Conservation (phyloP, 441 rosid species). For the Corymbia calophylla region DNA sequence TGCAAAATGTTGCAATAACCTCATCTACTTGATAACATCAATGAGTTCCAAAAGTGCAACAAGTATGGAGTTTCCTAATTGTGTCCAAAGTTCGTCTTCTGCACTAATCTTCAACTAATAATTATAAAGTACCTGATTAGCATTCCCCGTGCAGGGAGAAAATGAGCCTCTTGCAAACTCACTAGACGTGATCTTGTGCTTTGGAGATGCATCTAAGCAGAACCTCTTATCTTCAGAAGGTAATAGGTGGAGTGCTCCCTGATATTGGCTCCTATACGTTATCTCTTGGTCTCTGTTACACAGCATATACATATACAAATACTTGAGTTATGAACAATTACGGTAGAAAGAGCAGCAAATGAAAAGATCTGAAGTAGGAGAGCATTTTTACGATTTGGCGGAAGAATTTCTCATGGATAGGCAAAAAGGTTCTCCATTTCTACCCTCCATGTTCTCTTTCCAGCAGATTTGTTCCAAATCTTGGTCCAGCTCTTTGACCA, state of each 20-base stretch:
- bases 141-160: conserved; percentile 60
- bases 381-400: conserved; percentile 29
- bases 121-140: conserved; percentile 58
- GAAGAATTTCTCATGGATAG: conserved; percentile 52
- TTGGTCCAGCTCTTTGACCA: conserved; percentile 30
- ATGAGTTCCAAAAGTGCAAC: not conserved
- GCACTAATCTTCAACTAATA: not conserved
- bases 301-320: not conserved
- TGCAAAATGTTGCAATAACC: not conserved
- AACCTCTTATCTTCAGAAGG: conserved; percentile 43
- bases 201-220: conserved; percentile 74
- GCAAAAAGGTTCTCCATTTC: conserved; percentile 41
- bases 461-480: conserved; percentile 62
- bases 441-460: conserved; percentile 30
- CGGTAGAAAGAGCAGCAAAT: not conserved
- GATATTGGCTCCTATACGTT: conserved; percentile 21
- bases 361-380: not conserved
- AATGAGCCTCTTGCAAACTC: conserved; percentile 46
- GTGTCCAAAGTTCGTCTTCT: not conserved
- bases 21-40: not conserved
- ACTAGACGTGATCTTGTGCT: conserved; percentile 52
- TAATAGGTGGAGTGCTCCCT: conserved; percentile 38
- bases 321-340: not conserved
- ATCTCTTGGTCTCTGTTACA: conserved; percentile 46
- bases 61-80: not conserved